Evolutionary conservation across 495 filamentous ascomycete genomes (phyloP).

Genomic region (Penicillium simplicissimum): DNA sequence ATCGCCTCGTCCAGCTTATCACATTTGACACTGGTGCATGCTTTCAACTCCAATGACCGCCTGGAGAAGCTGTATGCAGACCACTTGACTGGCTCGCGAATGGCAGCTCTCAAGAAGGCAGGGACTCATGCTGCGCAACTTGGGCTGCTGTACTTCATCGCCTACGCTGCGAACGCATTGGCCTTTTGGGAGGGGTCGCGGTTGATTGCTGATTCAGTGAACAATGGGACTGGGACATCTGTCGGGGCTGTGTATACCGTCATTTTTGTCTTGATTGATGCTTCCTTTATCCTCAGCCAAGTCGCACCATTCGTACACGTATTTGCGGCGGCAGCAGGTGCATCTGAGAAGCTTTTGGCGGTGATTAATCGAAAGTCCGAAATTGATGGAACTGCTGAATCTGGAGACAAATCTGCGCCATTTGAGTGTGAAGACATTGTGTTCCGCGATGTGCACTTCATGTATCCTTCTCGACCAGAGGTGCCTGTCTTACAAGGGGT

Average conservation of each 20-base stretch:
- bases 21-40: constrained; percentile 48
- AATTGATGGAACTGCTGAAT: constrained; percentile 49
- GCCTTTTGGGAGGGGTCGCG: constrained; percentile 66
- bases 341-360: constrained; percentile 48
- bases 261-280: constrained; percentile 64
- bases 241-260: constrained; percentile 64
- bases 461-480: constrained; percentile 62
- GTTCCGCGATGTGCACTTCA: constrained; percentile 56
- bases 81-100: constrained; percentile 44
- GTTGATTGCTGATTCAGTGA: constrained; percentile 52
- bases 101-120: constrained; percentile 59
- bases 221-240: constrained; percentile 34
- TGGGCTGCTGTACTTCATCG: constrained; percentile 64
- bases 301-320: constrained; percentile 64
- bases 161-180: constrained; percentile 61
- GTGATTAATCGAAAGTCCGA: constrained; percentile 53
- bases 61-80: constrained; percentile 53
- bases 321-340: constrained; percentile 58
- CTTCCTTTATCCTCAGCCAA: constrained; percentile 61
- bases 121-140: constrained; percentile 55
- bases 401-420: constrained; percentile 30
- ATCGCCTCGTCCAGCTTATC: constrained; percentile 49
- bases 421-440: constrained; percentile 39
- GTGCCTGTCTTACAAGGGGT: constrained; percentile 52
- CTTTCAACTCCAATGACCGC: constrained; percentile 44